These are phyloP conservation scores for Termitomyces sp. DNA, from an alignment of 768 basidiomycete genomes.

Conservation along the genomic window DNA sequence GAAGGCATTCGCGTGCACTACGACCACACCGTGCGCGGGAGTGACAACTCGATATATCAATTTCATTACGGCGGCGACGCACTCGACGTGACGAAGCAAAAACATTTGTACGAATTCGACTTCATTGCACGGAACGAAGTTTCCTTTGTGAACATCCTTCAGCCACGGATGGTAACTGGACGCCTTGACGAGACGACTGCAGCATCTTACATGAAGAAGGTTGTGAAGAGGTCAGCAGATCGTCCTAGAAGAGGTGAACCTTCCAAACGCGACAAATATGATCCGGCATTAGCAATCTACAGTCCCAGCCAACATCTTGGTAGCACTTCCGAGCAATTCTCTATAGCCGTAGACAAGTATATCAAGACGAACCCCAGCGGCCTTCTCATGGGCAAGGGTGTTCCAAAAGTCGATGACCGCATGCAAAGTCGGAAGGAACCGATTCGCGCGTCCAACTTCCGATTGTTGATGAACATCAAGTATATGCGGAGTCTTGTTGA, in stretches of 20 bases:
- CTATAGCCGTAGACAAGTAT: constrained; percentile 73
- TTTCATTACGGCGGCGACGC: constrained; percentile 97
- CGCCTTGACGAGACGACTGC: constrained; percentile 66
- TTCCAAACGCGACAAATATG: constrained; percentile 48
- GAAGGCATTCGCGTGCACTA: constrained; percentile 97
- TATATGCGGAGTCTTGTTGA: constrained; percentile 93
- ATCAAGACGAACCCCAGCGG: constrained; percentile 64
- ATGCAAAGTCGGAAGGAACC: constrained; percentile 35
- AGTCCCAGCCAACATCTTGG: constrained; percentile 80
- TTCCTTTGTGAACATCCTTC: constrained; percentile 69
- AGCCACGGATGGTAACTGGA: constrained; percentile 51
- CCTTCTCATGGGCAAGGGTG: constrained; percentile 32
- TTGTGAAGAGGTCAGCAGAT: constrained; percentile 61
- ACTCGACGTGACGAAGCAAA: constrained; percentile 95
- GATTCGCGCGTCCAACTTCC: constrained; percentile 57
- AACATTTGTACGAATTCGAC: constrained; percentile 89
- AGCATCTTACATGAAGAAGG: constrained; percentile 79
- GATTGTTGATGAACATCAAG: constrained; percentile 80
- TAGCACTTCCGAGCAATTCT: constrained; percentile 89
- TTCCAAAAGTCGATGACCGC: constrained; percentile 22
- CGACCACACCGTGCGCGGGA: constrained; percentile 95
- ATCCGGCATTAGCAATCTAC: constrained; percentile 70
- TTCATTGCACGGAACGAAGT: constrained; percentile 85
- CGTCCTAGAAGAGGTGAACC: background rate
- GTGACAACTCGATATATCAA: constrained; percentile 89